Evolutionary conservation across 2,329 filamentous ascomycete species (phyloP).

Genomic region (Onygena corvina): DNA sequence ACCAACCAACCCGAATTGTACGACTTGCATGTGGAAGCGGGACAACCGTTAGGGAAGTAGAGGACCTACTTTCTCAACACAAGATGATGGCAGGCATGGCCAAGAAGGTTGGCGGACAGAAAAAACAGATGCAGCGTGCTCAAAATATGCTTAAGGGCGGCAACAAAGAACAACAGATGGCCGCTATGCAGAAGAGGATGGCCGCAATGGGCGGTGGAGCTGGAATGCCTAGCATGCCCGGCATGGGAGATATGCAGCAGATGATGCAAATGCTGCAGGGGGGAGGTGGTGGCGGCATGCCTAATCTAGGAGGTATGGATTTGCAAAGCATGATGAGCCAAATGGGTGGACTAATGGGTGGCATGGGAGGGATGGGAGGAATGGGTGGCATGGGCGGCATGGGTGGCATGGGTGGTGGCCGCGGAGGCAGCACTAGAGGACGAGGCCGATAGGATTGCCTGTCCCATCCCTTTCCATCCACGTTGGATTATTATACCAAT

Average conservation of each 20-base stretch:
- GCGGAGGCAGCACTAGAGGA: constrained; percentile 22
- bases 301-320: constrained; percentile 44
- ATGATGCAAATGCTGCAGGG: constrained; percentile 93
- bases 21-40: constrained; percentile 81
- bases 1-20: constrained; percentile 86
- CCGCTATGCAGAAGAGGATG: constrained; percentile 92
- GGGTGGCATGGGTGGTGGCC: constrained; percentile 33
- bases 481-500: background rate
- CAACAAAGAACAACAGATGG: constrained; percentile 86
- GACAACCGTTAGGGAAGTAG: constrained; percentile 82
- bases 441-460: constrained; percentile 14
- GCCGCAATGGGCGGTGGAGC: constrained; percentile 76
- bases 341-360: constrained; percentile 53
- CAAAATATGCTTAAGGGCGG: constrained; percentile 82
- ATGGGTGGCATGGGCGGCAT: constrained; percentile 30
- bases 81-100: constrained; percentile 99
- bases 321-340: constrained; percentile 65
- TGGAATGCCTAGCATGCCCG: constrained; percentile 46
- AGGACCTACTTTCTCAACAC: constrained; percentile 94
- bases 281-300: constrained; percentile 53
- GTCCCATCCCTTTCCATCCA: no score
- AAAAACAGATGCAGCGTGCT: constrained; percentile 93
- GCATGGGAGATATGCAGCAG: constrained; percentile 80
- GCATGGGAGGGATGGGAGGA: constrained; percentile 37
- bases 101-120: constrained; percentile 95